phyloP scores from a whole-genome alignment of 768 basidiomycete species.

The Kwoniella botswanensis region DNA sequence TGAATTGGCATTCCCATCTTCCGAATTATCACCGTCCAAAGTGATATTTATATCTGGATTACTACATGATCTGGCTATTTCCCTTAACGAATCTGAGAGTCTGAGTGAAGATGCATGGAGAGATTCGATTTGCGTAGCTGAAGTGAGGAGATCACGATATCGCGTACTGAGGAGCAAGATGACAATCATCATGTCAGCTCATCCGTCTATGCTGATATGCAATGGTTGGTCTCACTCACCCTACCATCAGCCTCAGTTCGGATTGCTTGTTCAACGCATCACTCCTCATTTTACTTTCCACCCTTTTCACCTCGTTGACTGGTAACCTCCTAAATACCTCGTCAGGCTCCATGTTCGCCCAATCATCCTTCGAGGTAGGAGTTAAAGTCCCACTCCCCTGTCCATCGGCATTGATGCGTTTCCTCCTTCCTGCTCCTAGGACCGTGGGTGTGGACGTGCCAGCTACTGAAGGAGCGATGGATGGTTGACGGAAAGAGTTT shows the following conservation, averaged over 20 bases:
- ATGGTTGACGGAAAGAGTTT: conserved; percentile 2
- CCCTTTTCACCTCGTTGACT: conserved; percentile 52
- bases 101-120: conserved; percentile 52
- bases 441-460: conserved; percentile 18
- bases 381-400: conserved; percentile 3
- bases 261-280: conserved; percentile 56
- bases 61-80: conserved; percentile 42
- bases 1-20: conserved; percentile 4
- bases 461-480: conserved; percentile 16
- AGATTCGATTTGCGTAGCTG: conserved; percentile 55
- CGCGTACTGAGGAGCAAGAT: conserved; percentile 32
- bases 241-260: conserved; percentile 56
- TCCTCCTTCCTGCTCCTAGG: background rate
- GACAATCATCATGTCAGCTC: background rate
- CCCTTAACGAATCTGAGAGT: conserved; percentile 42
- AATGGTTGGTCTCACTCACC: too few species aligned
- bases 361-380: conserved; percentile 33
- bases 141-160: conserved; percentile 57
- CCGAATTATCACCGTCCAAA: conserved; percentile 28
- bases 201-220: background rate
- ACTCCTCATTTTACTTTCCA: conserved; percentile 51
- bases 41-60: conserved; percentile 42
- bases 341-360: conserved; percentile 57
- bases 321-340: conserved; percentile 53
- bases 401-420: background rate